phyloP scores from a whole-genome alignment of 805 yeast species.

The Candida montana region DNA sequence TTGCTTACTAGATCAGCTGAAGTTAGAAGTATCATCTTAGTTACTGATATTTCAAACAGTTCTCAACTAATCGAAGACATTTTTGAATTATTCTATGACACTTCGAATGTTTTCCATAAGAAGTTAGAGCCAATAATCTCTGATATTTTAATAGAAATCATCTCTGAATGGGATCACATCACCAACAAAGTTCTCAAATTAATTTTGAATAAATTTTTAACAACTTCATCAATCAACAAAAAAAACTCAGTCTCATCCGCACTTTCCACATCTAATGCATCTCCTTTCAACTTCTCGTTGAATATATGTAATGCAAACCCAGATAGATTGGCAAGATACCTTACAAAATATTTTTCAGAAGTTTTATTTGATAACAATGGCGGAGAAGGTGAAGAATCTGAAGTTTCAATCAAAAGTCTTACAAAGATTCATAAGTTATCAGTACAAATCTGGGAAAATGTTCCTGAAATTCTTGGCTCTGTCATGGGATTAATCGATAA shows the following conservation, averaged over 20 bases:
- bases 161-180: slow-evolving; percentile 63
- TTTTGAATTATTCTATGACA: slow-evolving; percentile 59
- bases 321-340: slow-evolving; percentile 68
- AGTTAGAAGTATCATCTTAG: slow-evolving; percentile 65
- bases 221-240: slow-evolving; percentile 13
- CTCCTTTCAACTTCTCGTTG: slow-evolving; percentile 62
- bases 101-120: slow-evolving; percentile 42
- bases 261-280: slow-evolving; percentile 22
- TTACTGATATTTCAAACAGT: slow-evolving; percentile 68
- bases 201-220: slow-evolving; percentile 59
- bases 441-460: slow-evolving; percentile 67
- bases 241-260: slow-evolving; percentile 14
- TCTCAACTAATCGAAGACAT: slow-evolving; percentile 46
- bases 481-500: slow-evolving; percentile 77
- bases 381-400: slow-evolving; percentile 24
- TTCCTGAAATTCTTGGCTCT: slow-evolving; percentile 68
- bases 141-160: slow-evolving; percentile 68
- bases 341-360: slow-evolving; percentile 79
- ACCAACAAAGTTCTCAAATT: slow-evolving; percentile 56
- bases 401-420: slow-evolving; percentile 35
- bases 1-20: slow-evolving; percentile 66
- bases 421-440: slow-evolving; percentile 58
- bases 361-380: slow-evolving; percentile 44
- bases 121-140: slow-evolving; percentile 57
- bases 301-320: slow-evolving; percentile 63